Base-by-base conservation (phyloP, 2,329 filamentous ascomycete species). In the Talaromyces marneffei region DNA sequence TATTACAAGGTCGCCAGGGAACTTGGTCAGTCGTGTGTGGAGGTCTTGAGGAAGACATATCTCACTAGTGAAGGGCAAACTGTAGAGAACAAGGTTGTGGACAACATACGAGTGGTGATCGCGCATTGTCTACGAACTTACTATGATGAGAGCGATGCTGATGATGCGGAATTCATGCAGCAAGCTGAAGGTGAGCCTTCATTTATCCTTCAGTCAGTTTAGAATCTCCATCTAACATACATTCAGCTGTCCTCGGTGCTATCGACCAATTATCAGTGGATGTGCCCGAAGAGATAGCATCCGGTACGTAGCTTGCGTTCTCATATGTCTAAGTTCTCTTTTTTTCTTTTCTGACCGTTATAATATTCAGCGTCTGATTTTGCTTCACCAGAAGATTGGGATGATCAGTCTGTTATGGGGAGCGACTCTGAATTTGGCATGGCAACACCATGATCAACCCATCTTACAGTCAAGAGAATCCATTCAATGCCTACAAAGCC, bases 391-490 rank as follows among this genome's bases (percentile, higher is more conserved):
- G 75, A 78, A 63, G 73, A 74, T 62, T 78, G 75, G 75, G 75
- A 77, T 55, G 74, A 75, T 57, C 72, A 76, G 54, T 78, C 75
- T 20, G 69, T 69, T 52, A 68, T 77, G 63, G 73, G 70, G 46
- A 77, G 74, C 59, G 75, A 77, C 63, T 77, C 75, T 2, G 75
- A 78, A 31, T 67, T 75, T 65, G 75, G 75, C 18, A 60, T 76
- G 25, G 68, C 68, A 18, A 73, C 74, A 50, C 75, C 75, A 37
- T 77, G 63, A 70, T n/a, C n/a, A 20, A 29, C 12, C 27, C 16
- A 20, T 31, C 16, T 27, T 10, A 35, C 29, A 18, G 14, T 40
- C 33, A 27, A 27, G 10, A 50, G 12, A 39, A 27, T 14, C 23
- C 25, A 31, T 18, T 31, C 16, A 20, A 1, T 29, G 5, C 42